Base-by-base conservation (phyloP, 2,329 filamentous ascomycete genomes). In the Ophiosphaerella narmari region DNA sequence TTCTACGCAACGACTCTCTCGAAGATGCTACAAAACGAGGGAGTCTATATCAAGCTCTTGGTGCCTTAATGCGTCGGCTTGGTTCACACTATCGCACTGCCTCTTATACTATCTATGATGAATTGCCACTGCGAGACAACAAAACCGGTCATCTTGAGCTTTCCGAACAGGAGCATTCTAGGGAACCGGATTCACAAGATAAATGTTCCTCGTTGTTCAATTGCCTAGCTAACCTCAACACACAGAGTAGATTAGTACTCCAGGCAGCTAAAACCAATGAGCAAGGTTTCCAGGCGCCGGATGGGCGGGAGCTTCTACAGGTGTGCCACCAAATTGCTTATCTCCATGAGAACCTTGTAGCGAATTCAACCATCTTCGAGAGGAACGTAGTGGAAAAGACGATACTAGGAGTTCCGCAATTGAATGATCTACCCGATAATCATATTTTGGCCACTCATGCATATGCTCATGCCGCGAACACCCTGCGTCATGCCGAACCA, bases 1-100 rank as follows among this genome's bases (percentile, higher is more conserved):
- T 78, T 2, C 54, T 78, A 7, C 63, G 73, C 9, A 76, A 77
- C 53, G 75, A 77, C 47, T 74, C 73, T 7, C 49, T 78, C 9
- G 67, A 72, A 18, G 72, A 78, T 43, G 59, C 71, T 8, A 62
- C 61, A 0, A 65, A 61, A 40, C 66, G 73, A 23, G 53, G 52
- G 26, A 43, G 48, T 1, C 52, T 80, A 0, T 79, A 80, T 52
- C 55, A 62, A 6, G 65, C 63, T 2, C 55, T 78, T 3, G 53
- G 81, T 7, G 60, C 66, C 18, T 76, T 82, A 48, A 44, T 81
- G 2, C 48, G 64, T 2, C 54, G 60, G 0, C 48, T 81, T 9
- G 62, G 62, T 2, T 54, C 39, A 5, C 72, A 78, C 48, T 46
- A 62, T 2, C 53, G 54, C 7, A 74, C 71, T 2, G 55, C 63